These are phyloP conservation scores for Candida yuanshanica DNA, from an alignment of 805 yeast species.

Conservation along the genomic window DNA sequence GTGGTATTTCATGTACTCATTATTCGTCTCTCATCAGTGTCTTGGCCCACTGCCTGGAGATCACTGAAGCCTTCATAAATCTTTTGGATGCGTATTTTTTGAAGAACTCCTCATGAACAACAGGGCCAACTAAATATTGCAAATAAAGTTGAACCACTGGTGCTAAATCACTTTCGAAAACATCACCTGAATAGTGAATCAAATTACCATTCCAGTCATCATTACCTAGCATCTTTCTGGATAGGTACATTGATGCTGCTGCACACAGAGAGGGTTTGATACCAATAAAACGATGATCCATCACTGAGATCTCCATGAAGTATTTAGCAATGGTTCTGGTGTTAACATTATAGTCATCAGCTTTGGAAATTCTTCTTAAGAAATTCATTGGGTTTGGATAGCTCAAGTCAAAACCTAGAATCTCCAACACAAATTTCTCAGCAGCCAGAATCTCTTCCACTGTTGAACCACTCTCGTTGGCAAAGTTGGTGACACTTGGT, in stretches of 20 bases:
- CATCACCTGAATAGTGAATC: slow-evolving; percentile 89
- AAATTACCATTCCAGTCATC: slow-evolving; percentile 81
- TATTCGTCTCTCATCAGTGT: slow-evolving; percentile 26
- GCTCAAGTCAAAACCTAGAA: slow-evolving; percentile 68
- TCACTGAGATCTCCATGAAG: slow-evolving; percentile 70
- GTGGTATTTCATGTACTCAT: slow-evolving; percentile 1
- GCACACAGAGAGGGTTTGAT: slow-evolving; percentile 76
- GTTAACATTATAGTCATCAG: slow-evolving; percentile 88
- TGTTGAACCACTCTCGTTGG: slow-evolving; percentile 74
- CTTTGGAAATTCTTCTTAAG: slow-evolving; percentile 84
- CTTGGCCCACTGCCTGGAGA: slow-evolving; percentile 82
- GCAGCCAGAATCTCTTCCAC: slow-evolving; percentile 83
- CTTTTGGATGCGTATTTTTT: slow-evolving; percentile 87
- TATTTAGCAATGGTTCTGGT: slow-evolving; percentile 88
- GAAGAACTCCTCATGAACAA: slow-evolving; percentile 87
- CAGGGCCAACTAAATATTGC: slow-evolving; percentile 73
- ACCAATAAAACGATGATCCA: slow-evolving; percentile 76
- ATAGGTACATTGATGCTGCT: slow-evolving; percentile 85
- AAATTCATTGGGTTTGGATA: slow-evolving; percentile 94
- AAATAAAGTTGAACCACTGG: slow-evolving; percentile 71
- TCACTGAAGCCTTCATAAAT: slow-evolving; percentile 77
- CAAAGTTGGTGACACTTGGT: slow-evolving; percentile 81
- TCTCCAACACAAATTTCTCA: slow-evolving; percentile 73
- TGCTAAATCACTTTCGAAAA: slow-evolving; percentile 62
- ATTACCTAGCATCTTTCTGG: slow-evolving; percentile 69